Conservation (phyloP, 2,329 filamentous ascomycete genomes). For the Alternaria panax region DNA sequence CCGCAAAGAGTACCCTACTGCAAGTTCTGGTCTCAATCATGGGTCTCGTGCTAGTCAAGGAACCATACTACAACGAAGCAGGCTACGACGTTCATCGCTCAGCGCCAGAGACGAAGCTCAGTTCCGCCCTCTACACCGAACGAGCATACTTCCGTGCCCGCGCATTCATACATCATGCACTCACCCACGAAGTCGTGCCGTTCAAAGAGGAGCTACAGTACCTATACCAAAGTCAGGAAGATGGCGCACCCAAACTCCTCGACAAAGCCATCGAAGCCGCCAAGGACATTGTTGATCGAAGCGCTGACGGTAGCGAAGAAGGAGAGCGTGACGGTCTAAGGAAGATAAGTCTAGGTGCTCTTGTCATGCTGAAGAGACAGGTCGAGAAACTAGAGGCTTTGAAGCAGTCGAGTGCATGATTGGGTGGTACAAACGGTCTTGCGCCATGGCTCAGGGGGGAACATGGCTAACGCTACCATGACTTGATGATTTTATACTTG, state of each 20-base stretch:
- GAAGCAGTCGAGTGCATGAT: not conserved
- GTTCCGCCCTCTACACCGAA: slow-evolving; percentile 61
- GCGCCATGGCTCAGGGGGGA: not conserved
- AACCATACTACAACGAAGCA: slow-evolving; percentile 71
- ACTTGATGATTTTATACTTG: not conserved
- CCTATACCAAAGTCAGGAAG: slow-evolving; percentile 55
- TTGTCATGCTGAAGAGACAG: slow-evolving; percentile 52
- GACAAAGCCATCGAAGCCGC: slow-evolving; percentile 54
- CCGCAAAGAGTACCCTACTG: slow-evolving; percentile 61
- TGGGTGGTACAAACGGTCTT: no score
- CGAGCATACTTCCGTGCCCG: slow-evolving; percentile 62
- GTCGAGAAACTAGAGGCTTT: slow-evolving; percentile 49
- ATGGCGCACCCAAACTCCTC: slow-evolving; percentile 51
- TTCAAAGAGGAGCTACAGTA: slow-evolving; percentile 62
- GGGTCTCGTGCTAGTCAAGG: slow-evolving; percentile 64
- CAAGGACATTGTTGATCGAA: slow-evolving; percentile 52
- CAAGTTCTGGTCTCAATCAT: slow-evolving; percentile 66
- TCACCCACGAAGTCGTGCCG: slow-evolving; percentile 53
- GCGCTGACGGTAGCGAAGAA: slow-evolving; percentile 37
- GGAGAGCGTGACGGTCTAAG: slow-evolving; percentile 54
- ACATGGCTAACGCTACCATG: not conserved
- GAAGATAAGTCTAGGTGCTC: slow-evolving; percentile 57
- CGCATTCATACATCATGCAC: slow-evolving; percentile 59
- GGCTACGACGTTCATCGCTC: slow-evolving; percentile 63
- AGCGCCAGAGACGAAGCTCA: slow-evolving; percentile 55